Evolutionary conservation across 257 asterid genomes (phyloP).

Genomic region (Cynanchum wilfordii): DNA sequence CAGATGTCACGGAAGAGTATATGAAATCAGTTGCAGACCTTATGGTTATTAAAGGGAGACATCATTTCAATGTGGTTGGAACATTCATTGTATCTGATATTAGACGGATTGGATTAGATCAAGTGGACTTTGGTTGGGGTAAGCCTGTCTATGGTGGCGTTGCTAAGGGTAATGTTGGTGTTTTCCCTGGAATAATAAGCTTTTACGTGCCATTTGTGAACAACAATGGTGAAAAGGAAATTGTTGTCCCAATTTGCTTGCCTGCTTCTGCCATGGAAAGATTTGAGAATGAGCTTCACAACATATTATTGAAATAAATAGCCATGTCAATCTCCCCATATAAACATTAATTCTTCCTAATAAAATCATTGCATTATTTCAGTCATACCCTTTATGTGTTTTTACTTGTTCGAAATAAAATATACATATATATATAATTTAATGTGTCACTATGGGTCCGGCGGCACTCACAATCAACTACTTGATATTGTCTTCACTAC

Average conservation of each 20-base stretch:
- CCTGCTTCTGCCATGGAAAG: constrained; percentile 49
- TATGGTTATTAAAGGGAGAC: constrained; percentile 30
- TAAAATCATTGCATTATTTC: no score
- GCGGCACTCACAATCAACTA: no score
- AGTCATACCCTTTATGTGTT: no score
- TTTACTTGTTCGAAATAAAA: no score
- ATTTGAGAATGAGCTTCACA: constrained; percentile 40
- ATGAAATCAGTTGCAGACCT: constrained; percentile 34
- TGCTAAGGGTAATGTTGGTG: constrained; percentile 50
- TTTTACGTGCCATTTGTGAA: constrained; percentile 40
- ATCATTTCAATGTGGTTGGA: constrained; percentile 28
- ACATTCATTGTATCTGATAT: constrained; percentile 45
- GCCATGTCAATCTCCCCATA: no score
- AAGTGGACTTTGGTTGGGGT: constrained; percentile 71
- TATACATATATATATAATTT: no score
- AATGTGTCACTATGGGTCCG: no score
- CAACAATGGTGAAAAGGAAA: constrained; percentile 47
- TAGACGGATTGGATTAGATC: constrained; percentile 36
- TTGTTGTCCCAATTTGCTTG: constrained; percentile 47
- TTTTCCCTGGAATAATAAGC: constrained; percentile 43
- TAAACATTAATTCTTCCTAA: no score
- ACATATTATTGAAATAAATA: no score
- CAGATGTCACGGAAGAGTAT: constrained; percentile 26
- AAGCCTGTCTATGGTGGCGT: constrained; percentile 47
- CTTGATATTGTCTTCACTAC: no score